Percentiles rank a stretch among this genome's conserved stretches.
Evolutionary conservation across 2,329 filamentous ascomycete genomes (phyloP).

Genomic region (Beauveria pseudobassiana): DNA sequence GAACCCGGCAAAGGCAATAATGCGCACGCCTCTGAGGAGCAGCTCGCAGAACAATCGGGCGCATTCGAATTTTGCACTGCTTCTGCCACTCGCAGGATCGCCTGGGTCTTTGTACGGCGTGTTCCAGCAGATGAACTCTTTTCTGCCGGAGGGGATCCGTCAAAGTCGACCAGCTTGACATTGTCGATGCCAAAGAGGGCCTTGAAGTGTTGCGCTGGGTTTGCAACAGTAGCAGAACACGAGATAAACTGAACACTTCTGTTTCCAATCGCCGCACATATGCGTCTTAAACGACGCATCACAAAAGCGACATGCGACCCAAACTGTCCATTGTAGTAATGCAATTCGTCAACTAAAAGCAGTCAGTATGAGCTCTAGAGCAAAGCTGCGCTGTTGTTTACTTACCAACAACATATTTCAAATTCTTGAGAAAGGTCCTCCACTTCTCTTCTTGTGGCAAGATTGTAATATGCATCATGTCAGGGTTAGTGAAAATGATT

Average conservation of each 20-base stretch:
- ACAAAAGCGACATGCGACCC: constrained; percentile 92
- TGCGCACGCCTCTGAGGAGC: constrained; percentile 77
- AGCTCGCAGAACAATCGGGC: constrained; percentile 86
- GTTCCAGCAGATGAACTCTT: constrained; percentile 97
- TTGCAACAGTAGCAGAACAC: constrained; percentile 93
- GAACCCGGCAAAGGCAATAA: constrained; percentile 84
- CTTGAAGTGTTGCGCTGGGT: constrained; percentile 84
- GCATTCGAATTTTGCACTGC: constrained; percentile 76
- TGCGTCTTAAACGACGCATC: constrained; percentile 79
- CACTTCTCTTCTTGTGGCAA: constrained; percentile 85
- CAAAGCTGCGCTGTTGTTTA: background rate
- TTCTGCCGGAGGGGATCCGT: constrained; percentile 81
- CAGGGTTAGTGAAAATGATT: constrained; percentile 95
- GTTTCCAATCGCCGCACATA: constrained; percentile 89
- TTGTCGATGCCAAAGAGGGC: constrained; percentile 86
- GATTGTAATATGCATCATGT: constrained; percentile 95
- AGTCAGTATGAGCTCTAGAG: background rate
- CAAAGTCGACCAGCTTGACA: constrained; percentile 76
- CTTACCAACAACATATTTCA: constrained; percentile 75
- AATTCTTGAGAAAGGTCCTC: constrained; percentile 79
- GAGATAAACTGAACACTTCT: constrained; percentile 80
- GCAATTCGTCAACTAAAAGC: constrained; percentile 65
- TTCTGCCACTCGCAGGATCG: constrained; percentile 80
- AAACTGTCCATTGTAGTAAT: constrained; percentile 93
- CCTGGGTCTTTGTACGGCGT: constrained; percentile 86